Conservation (phyloP, 192 early-diverging fungal genomes). For the Podila verticillata region DNA sequence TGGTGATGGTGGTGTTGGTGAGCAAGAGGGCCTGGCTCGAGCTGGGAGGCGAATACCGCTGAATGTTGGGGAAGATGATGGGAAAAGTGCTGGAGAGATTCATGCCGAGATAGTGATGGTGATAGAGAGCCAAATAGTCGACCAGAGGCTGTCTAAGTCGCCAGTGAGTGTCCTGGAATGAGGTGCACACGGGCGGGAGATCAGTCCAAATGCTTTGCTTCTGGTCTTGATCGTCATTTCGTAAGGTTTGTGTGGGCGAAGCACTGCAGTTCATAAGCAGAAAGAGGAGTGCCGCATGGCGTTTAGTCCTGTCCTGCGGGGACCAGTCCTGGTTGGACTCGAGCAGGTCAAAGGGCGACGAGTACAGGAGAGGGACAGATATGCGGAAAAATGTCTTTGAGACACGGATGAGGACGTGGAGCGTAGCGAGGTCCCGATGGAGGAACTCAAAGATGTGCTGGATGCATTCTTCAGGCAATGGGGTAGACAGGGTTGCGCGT, state of each 20-base stretch:
- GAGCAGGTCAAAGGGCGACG: conserved; percentile 30
- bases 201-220: conserved; percentile 11
- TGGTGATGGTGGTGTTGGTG: conserved; percentile 26
- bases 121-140: conserved; percentile 35
- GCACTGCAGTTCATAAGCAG: conserved; percentile 36
- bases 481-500: background rate
- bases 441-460: conserved; percentile 31
- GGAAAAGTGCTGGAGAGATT: conserved; percentile 42
- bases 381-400: conserved; percentile 47
- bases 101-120: conserved; percentile 29
- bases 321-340: conserved; percentile 21
- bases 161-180: conserved; percentile 8
- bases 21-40: background rate
- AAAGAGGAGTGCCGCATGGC: conserved; percentile 40
- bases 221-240: background rate
- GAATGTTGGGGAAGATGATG: conserved; percentile 38
- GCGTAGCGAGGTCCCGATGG: conserved; percentile 14
- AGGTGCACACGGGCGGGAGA: conserved; percentile 22
- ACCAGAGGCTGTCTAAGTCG: conserved; percentile 16
- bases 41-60: conserved; percentile 9
- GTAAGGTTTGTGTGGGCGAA: background rate
- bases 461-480: conserved; percentile 41
- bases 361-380: conserved; percentile 36
- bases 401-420: conserved; percentile 28
- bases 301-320: conserved; percentile 17